Percentiles rank a stretch among this genome's conserved stretches.
Evolutionary conservation across 805 yeast species (phyloP).

Genomic region (Nakazawaea ambrosiae): DNA sequence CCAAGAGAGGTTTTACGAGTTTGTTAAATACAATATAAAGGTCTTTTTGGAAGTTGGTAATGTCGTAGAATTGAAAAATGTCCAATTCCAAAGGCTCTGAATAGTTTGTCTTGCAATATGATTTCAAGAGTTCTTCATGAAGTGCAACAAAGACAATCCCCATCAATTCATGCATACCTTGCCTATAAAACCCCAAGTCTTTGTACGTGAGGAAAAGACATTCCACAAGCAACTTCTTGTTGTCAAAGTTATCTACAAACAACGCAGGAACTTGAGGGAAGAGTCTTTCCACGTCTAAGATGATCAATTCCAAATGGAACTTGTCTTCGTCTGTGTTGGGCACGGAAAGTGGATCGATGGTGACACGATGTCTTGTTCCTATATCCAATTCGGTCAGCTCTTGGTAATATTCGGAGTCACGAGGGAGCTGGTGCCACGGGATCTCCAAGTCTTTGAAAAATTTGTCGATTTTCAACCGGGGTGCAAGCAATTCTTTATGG

Average conservation of each 20-base stretch:
- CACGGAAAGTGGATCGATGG: constrained; percentile 6
- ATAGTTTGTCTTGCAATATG: constrained; percentile 8
- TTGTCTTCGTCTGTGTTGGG: constrained; percentile 21
- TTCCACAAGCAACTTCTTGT: constrained; percentile 28
- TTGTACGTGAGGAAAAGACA: constrained; percentile 43
- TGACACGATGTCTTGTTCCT: constrained; percentile 4
- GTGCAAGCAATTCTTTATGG: not conserved
- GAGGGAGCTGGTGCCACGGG: constrained; percentile 27
- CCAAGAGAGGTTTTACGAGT: constrained; percentile 29
- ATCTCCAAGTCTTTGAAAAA: constrained; percentile 20
- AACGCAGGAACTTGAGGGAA: constrained; percentile 34
- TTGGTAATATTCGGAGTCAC: constrained; percentile 18
- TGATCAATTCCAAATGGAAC: constrained; percentile 34
- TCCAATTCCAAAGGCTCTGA: constrained; percentile 23
- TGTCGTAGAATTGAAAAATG: constrained; percentile 32
- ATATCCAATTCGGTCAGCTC: constrained; percentile 18
- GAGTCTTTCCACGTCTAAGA: constrained; percentile 45
- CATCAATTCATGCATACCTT: constrained; percentile 48
- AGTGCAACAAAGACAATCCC: constrained; percentile 40
- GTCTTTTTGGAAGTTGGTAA: constrained; percentile 32
- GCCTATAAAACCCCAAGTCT: constrained; percentile 39
- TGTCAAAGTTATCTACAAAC: constrained; percentile 21
- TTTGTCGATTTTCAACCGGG: not conserved
- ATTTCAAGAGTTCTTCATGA: constrained; percentile 5
- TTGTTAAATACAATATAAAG: constrained; percentile 35